A percentile compares a stretch with the other conserved stretches of the same genome.
Evolutionary conservation across 495 filamentous ascomycete species (phyloP).

Genomic region (Lepraria neglecta): DNA sequence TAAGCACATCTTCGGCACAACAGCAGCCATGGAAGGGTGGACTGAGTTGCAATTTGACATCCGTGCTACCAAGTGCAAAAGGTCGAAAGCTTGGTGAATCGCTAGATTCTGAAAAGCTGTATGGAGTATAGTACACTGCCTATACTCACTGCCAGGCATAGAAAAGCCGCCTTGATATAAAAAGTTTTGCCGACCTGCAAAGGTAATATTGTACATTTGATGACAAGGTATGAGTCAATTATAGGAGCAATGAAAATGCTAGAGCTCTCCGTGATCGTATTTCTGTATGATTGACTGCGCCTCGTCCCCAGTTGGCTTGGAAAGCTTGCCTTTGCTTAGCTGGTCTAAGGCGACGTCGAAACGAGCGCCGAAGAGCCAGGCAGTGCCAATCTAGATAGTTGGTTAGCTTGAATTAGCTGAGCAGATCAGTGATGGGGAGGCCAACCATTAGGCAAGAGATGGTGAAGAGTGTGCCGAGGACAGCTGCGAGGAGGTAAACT

Average conservation of each 20-base stretch:
- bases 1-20: conserved; percentile 90
- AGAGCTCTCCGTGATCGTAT: conserved; percentile 37
- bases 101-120: neutral
- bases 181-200: neutral
- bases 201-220: neutral
- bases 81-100: neutral
- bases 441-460: conserved; percentile 63
- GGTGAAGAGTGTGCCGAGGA: conserved; percentile 52
- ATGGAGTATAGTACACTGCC: neutral
- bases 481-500: conserved; percentile 56
- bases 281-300: conserved; percentile 26
- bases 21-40: conserved; percentile 61
- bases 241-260: conserved; percentile 17
- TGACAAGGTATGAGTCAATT: too few relatives aligned
- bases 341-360: conserved; percentile 58
- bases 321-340: conserved; percentile 44
- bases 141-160: neutral
- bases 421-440: neutral
- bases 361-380: conserved; percentile 61
- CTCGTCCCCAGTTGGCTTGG: conserved; percentile 20
- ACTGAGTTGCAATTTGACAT: conserved; percentile 99
- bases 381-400: conserved; percentile 51
- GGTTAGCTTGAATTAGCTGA: neutral
- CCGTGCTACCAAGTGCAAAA: conserved; percentile 57
- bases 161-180: neutral